Conservation (phyloP, 176 grass and related monocot genomes). For the Themeda triandra region DNA sequence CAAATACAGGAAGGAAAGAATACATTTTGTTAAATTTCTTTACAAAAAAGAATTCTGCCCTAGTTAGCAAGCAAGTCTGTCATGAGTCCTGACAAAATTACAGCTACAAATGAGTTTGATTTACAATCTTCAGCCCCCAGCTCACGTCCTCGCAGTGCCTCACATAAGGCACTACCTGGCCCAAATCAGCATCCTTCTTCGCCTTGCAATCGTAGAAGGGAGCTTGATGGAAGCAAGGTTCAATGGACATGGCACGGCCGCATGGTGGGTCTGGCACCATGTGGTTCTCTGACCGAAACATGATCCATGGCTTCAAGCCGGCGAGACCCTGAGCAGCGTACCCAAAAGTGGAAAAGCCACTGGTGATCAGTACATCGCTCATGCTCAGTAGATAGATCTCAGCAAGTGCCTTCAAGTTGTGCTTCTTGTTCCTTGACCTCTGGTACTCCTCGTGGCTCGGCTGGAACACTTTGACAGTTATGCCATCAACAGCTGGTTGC, state of each 20-base stretch:
- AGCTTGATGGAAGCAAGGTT: conserved; percentile 73
- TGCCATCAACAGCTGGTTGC: conserved; percentile 39
- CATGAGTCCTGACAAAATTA: neutral
- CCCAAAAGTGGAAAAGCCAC: conserved; percentile 69
- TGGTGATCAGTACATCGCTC: conserved; percentile 59
- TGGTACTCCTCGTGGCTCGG: conserved; percentile 68
- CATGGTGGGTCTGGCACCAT: conserved; percentile 40
- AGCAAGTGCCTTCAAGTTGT: conserved; percentile 74
- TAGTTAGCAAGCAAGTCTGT: conserved; percentile 10
- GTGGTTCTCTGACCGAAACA: conserved; percentile 50
- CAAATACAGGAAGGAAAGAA: neutral
- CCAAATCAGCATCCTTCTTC: conserved; percentile 41
- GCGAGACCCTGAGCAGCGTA: conserved; percentile 62
- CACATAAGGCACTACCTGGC: conserved; percentile 45
- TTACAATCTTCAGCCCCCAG: conserved; percentile 69
- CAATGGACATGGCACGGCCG: conserved; percentile 55
- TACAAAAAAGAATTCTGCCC: neutral
- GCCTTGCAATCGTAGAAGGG: conserved; percentile 61
- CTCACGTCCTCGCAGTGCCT: conserved; percentile 80
- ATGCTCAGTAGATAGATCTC: conserved; percentile 89
- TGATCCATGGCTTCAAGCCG: conserved; percentile 59
- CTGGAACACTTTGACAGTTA: conserved; percentile 45
- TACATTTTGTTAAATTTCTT: neutral
- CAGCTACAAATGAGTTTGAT: conserved; percentile 35
- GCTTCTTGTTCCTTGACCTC: conserved; percentile 43